Evolutionary conservation across 805 yeast species (phyloP).

Genomic region (Pichia deserticola): DNA sequence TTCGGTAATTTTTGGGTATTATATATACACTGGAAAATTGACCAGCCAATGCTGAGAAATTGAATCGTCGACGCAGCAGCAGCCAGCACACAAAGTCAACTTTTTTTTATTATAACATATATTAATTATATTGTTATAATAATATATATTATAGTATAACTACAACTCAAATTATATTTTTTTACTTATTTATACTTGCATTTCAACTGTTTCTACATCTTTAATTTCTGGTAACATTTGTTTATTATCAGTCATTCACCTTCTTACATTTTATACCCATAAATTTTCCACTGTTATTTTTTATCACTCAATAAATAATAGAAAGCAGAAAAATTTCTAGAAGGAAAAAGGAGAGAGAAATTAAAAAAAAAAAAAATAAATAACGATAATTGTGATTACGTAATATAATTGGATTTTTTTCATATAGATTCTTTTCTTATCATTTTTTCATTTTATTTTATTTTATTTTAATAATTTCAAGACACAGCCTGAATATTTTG

Average conservation of each 20-base stretch:
- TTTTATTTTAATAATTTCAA: too few species aligned
- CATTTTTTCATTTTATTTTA: too few species aligned
- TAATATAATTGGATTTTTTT: too few species aligned
- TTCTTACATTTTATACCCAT: background rate
- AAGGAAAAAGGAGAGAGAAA: too few species aligned
- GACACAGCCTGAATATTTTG: slow-evolving; percentile 1
- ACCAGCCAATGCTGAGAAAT: slow-evolving; percentile 2
- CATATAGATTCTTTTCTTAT: too few species aligned
- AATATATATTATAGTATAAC: too few species aligned
- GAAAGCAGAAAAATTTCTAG: background rate
- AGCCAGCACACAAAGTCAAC: background rate
- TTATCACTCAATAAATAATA: background rate
- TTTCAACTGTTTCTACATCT: background rate
- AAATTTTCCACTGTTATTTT: too few species aligned
- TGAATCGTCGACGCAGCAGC: slow-evolving; percentile 6
- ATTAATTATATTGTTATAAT: too few species aligned
- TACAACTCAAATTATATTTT: background rate
- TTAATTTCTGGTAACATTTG: background rate
- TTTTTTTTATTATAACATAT: too few species aligned
- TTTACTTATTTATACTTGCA: background rate
- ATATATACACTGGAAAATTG: background rate
- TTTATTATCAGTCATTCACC: background rate
- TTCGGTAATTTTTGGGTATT: slow-evolving; percentile 1
- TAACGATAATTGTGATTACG: too few species aligned
- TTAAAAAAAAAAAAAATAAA: too few species aligned